Percentiles rank a stretch among this genome's conserved stretches.
phyloP scores from a whole-genome alignment of 2,329 filamentous ascomycete genomes.

The Escovopsis sp. region DNA sequence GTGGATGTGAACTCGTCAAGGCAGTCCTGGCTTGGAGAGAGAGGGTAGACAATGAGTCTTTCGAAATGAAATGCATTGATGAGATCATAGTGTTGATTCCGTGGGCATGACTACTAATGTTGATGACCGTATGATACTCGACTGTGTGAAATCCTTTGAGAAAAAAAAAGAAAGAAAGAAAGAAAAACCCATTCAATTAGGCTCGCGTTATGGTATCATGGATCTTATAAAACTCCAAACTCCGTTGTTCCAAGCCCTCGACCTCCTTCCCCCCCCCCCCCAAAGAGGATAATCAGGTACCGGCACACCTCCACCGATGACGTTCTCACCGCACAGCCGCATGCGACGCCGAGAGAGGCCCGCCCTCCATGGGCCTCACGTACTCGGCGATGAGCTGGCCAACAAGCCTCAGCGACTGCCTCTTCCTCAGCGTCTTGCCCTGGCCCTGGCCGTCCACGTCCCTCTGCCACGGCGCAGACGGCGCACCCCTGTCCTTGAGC shows the following conservation, averaged over 20 bases:
- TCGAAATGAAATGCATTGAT: too few species aligned
- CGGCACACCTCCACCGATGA: not conserved
- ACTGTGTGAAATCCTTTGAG: too few species aligned
- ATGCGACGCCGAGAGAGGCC: not conserved
- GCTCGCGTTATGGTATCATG: too few species aligned
- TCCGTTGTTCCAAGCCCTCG: not conserved
- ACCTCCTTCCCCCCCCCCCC: not conserved
- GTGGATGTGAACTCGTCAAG: too few species aligned
- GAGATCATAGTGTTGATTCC: too few species aligned
- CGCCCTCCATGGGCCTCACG: slow-evolving; percentile 4
- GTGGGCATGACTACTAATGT: too few species aligned
- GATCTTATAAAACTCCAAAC: not conserved
- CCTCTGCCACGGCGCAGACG: not conserved
- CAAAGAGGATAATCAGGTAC: too few species aligned
- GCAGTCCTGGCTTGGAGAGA: too few species aligned
- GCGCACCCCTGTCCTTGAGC: not conserved
- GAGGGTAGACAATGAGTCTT: too few species aligned
- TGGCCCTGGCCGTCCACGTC: not conserved
- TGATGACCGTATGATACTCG: too few species aligned
- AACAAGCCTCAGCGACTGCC: slow-evolving; percentile 1
- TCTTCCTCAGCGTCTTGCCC: not conserved
- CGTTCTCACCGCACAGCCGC: not conserved
- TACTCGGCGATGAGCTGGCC: slow-evolving; percentile 6
- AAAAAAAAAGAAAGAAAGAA: not conserved
- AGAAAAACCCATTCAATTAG: not conserved